Evolutionary conservation across 192 early-diverging fungal genomes (phyloP).

Genomic region (Obelidium mucronatum): DNA sequence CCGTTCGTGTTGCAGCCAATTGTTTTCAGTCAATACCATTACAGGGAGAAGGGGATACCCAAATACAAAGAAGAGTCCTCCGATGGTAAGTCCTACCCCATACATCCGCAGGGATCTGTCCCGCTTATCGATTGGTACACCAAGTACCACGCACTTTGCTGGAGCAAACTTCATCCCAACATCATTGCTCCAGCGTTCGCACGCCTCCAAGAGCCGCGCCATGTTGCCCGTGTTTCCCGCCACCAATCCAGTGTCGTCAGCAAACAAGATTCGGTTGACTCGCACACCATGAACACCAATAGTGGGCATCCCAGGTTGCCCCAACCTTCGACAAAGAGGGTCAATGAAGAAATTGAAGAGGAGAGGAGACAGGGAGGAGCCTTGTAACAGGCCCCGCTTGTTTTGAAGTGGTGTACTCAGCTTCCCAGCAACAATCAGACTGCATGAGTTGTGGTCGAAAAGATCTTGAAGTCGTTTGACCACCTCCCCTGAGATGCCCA

Average conservation of each 20-base stretch:
- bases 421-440: too few relatives aligned
- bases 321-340: not conserved
- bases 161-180: not conserved
- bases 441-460: too few relatives aligned
- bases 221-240: not conserved
- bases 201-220: not conserved
- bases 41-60: too few relatives aligned
- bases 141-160: not conserved
- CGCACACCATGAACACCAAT: not conserved
- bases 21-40: too few relatives aligned
- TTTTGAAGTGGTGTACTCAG: too few relatives aligned
- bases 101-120: too few relatives aligned
- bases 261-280: not conserved
- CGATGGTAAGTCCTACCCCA: too few relatives aligned
- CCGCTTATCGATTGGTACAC: too few relatives aligned
- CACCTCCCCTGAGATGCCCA: too few relatives aligned
- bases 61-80: too few relatives aligned
- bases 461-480: too few relatives aligned
- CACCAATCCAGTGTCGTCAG: not conserved
- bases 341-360: not conserved
- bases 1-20: too few relatives aligned
- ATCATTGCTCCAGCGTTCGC: not conserved
- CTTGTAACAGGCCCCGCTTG: not conserved
- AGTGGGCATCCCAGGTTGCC: not conserved
- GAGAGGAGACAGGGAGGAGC: not conserved